A percentile compares a stretch with the other conserved stretches of the same genome.
phyloP scores from a whole-genome alignment of 2,329 filamentous ascomycete species.

The Beauveria scarabaeidicola region DNA sequence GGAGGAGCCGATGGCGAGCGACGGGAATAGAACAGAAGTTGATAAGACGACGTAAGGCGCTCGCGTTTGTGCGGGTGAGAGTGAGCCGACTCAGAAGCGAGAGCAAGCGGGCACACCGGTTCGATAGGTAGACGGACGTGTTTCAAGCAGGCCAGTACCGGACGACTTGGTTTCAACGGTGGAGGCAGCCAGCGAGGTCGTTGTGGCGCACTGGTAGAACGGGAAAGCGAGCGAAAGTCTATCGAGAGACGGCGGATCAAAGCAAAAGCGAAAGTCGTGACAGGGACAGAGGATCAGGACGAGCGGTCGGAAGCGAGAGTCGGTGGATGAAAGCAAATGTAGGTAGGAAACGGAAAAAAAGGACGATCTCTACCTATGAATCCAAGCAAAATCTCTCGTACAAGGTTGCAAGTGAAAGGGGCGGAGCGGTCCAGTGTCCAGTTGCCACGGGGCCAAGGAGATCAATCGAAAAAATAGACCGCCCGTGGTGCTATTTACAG shows the following conservation, averaged over 20 bases:
- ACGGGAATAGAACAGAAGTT: background rate
- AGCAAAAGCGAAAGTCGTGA: slow-evolving; percentile 2
- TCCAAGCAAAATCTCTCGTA: background rate
- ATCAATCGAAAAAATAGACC: background rate
- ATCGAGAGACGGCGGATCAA: background rate
- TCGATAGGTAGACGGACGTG: background rate
- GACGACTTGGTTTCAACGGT: slow-evolving; percentile 9
- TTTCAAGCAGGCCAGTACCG: background rate
- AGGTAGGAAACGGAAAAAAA: background rate
- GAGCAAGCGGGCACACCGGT: background rate
- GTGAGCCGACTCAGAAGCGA: background rate
- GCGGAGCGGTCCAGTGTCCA: background rate
- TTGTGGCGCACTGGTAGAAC: background rate
- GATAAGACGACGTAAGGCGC: background rate
- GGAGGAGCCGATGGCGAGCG: background rate
- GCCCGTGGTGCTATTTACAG: background rate
- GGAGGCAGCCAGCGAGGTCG: background rate
- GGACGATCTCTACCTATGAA: background rate
- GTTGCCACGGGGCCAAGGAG: background rate
- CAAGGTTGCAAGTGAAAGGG: background rate
- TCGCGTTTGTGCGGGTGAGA: background rate
- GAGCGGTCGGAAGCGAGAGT: background rate
- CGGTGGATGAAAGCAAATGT: background rate
- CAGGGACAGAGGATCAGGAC: background rate
- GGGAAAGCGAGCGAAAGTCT: background rate